Conservation (phyloP, 2,329 filamentous ascomycete species). For the Zarea fungicola region DNA sequence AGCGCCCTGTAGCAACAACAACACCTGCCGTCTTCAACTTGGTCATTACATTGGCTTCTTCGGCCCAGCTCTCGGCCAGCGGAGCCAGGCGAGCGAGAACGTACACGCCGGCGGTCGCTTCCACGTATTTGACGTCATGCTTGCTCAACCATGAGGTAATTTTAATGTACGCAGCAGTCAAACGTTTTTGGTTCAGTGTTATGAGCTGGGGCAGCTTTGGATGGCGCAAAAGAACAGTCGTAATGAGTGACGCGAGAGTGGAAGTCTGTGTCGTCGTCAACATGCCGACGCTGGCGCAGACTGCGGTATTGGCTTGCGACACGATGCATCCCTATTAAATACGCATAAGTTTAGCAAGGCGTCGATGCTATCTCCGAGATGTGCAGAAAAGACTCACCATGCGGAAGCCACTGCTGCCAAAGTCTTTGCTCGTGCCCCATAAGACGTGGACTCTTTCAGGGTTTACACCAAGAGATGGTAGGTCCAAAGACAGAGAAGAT, state of each 20-base stretch:
- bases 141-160: not conserved
- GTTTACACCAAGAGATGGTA: not conserved
- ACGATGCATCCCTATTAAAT: not conserved
- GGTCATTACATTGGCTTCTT: not conserved
- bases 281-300: not conserved
- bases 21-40: not conserved
- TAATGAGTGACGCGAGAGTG: not conserved
- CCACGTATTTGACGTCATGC: not conserved
- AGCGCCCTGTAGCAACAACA: not conserved
- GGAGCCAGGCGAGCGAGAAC: not conserved
- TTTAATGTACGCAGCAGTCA: not conserved
- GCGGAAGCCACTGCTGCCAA: not conserved
- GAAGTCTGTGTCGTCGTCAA: not conserved
- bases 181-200: not conserved
- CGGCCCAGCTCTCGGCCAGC: not conserved
- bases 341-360: not conserved
- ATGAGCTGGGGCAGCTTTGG: not conserved
- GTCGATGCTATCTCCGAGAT: not conserved
- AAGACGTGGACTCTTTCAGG: not conserved
- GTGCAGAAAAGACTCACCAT: not conserved
- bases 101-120: not conserved
- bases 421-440: not conserved
- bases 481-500: not conserved
- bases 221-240: not conserved
- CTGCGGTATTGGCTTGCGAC: not conserved